A percentile compares a stretch with the other conserved stretches of the same genome.
These are phyloP conservation scores for Malus hybrid DNA, from an alignment of 331 rosid species.

Conservation along the genomic window DNA sequence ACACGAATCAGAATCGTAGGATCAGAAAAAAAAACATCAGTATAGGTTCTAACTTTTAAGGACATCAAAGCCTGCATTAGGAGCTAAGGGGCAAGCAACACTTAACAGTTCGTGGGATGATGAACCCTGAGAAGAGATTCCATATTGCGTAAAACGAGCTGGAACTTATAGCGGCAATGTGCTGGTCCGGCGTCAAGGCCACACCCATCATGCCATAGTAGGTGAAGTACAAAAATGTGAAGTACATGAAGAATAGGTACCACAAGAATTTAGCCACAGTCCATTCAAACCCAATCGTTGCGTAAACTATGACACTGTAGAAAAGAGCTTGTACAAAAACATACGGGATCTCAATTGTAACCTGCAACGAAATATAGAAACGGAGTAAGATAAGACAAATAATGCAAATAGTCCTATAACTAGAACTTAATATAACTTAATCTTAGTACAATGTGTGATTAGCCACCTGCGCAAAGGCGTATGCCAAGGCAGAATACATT, in stretches of 20 bases:
- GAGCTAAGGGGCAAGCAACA: not conserved
- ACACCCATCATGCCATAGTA: constrained; percentile 63
- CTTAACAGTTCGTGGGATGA: constrained; percentile 51
- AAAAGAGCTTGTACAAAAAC: constrained; percentile 24
- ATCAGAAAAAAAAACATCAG: not conserved
- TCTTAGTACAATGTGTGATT: not conserved
- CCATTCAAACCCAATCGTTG: constrained; percentile 59
- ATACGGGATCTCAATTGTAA: constrained; percentile 44
- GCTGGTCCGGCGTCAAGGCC: constrained; percentile 49
- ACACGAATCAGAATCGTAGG: not conserved
- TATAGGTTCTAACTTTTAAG: too few species aligned
- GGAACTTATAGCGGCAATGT: constrained; percentile 44
- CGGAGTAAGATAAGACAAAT: not conserved
- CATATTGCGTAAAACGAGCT: constrained; percentile 39
- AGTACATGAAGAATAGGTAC: constrained; percentile 45
- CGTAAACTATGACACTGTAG: constrained; percentile 40
- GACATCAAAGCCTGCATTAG: not conserved
- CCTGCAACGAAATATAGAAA: constrained; percentile 22
- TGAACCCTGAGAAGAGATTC: constrained; percentile 51
- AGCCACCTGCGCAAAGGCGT: constrained; percentile 55
- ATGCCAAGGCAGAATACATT: constrained; percentile 57
- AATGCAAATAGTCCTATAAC: not conserved
- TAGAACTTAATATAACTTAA: not conserved
- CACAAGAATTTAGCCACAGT: constrained; percentile 40
- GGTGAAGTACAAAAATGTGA: constrained; percentile 49